Base-by-base conservation (phyloP, 2,329 filamentous ascomycete genomes). In the Fusarium fracticaudum region DNA sequence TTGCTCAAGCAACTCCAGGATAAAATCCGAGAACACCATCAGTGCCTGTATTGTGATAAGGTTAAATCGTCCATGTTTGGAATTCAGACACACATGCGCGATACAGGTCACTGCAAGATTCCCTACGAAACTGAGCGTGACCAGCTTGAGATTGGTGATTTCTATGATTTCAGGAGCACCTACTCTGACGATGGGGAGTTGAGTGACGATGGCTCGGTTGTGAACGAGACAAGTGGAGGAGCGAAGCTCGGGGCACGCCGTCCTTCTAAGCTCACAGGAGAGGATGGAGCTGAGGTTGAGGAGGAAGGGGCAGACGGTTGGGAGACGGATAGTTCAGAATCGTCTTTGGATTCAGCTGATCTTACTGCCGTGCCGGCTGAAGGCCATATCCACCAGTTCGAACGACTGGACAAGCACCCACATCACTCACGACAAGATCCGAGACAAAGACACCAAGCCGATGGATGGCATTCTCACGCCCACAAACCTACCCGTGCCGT, bases 81-180 rank as follows among this genome's bases (percentile, higher is more conserved):
- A 24, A 91, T 95, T 33, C 95, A 98, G 80, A 98, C 95, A 1
- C 96, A 99, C 82, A 99, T 99, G 96, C 92, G 94, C 50, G 96
- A 99, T 81, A 96, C 95, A 81, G 93, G 94, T 2, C 96, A 99
- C 84, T 98, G 96, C 88, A 98, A 95, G 89, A 97, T 99, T 76
- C 95, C 94, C 1, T 99, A 96, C 82, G 91, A 92, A 59, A 92
- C 91, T 0, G 94, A 98, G 80, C 92, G 93, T 41, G 95, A 98
- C 80, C 94, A 98, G 85, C 89, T 98, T 37, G 94, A 97, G 64
- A 94, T 99, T 79, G 96, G 96, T 64, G 94, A 98, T 74, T 98
- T 94, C 83, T 99, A 99, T 83, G 96, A 99, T 81, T 99, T 99
- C 88, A 90, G 94, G 74, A 94, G 93, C 84, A 98, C 96, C 3